Conservation (phyloP, 768 basidiomycete species). For the Rubroboletus pulcherrimus region DNA sequence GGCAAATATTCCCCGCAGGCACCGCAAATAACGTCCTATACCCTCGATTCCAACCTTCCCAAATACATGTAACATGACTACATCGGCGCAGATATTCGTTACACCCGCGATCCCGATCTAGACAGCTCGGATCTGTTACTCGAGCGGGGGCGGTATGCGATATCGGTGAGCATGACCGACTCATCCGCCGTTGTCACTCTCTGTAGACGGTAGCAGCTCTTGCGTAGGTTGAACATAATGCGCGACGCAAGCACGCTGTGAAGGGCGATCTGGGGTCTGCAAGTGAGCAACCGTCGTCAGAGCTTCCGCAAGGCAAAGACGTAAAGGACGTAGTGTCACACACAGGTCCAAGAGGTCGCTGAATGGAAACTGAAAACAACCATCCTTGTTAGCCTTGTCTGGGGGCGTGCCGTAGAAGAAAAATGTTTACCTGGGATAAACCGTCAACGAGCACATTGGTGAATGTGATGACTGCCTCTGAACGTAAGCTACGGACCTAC, state of each 20-base stretch:
- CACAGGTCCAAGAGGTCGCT: constrained; percentile 3
- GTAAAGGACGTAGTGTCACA: not conserved
- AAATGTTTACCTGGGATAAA: constrained; percentile 7
- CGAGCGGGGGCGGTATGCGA: not conserved
- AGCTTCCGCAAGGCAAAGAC: not conserved
- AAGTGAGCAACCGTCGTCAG: not conserved
- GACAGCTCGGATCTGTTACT: not conserved
- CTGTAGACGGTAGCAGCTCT: not conserved
- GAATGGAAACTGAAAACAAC: constrained; percentile 1
- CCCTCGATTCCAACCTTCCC: not conserved
- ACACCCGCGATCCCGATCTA: not conserved
- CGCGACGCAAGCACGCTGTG: constrained; percentile 11
- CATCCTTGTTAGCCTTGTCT: not conserved
- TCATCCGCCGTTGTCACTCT: not conserved
- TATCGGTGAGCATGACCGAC: not conserved
- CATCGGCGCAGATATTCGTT: not conserved
- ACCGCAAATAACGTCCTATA: not conserved
- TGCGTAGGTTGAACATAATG: constrained; percentile 13
- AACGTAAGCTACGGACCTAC: not conserved
- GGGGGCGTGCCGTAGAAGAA: not conserved
- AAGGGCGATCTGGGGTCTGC: constrained; percentile 2
- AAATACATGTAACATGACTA: not conserved
- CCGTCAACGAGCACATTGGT: constrained; percentile 8
- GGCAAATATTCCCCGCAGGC: no score
- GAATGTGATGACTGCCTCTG: constrained; percentile 11